phyloP scores from a whole-genome alignment of 2,329 filamentous ascomycete genomes.

The Podosphaera aphanis region DNA sequence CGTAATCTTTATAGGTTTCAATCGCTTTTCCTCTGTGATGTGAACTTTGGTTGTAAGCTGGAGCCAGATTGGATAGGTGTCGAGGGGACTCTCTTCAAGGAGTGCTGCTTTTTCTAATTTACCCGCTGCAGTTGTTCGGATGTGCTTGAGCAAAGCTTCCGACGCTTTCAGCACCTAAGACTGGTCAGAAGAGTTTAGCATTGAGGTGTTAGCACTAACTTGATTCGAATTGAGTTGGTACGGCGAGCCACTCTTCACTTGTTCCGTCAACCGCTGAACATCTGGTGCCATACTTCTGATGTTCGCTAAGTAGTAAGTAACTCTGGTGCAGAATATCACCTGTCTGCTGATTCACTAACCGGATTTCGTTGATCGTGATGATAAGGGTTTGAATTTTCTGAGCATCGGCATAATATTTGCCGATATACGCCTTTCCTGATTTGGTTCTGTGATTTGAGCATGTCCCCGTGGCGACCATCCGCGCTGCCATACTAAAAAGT shows the following conservation, averaged over 20 bases:
- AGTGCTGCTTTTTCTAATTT: constrained; percentile 11
- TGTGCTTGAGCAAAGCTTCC: constrained; percentile 36
- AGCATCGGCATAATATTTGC: too few relatives aligned
- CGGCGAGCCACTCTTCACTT: constrained; percentile 15
- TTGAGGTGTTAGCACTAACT: constrained; percentile 7
- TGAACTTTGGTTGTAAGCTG: constrained; percentile 41
- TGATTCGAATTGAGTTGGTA: constrained; percentile 16
- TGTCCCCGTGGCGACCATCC: too few relatives aligned
- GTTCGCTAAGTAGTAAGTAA: too few relatives aligned
- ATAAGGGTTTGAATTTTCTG: too few relatives aligned
- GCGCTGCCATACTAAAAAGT: too few relatives aligned
- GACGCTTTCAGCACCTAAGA: constrained; percentile 35
- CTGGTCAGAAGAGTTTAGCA: background rate
- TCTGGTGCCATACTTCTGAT: constrained; percentile 10
- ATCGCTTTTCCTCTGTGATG: constrained; percentile 45
- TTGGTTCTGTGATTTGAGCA: too few relatives aligned
- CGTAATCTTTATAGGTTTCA: constrained; percentile 65
- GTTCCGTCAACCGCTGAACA: constrained; percentile 13
- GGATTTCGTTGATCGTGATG: too few relatives aligned
- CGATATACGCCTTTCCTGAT: too few relatives aligned
- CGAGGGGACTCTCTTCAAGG: constrained; percentile 4
- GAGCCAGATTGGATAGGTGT: constrained; percentile 33
- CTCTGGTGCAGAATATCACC: too few relatives aligned
- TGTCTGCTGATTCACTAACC: too few relatives aligned
- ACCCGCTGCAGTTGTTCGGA: constrained; percentile 30